Conservation (phyloP, 495 filamentous ascomycete genomes). For the Astrothelium subdiscretum region DNA sequence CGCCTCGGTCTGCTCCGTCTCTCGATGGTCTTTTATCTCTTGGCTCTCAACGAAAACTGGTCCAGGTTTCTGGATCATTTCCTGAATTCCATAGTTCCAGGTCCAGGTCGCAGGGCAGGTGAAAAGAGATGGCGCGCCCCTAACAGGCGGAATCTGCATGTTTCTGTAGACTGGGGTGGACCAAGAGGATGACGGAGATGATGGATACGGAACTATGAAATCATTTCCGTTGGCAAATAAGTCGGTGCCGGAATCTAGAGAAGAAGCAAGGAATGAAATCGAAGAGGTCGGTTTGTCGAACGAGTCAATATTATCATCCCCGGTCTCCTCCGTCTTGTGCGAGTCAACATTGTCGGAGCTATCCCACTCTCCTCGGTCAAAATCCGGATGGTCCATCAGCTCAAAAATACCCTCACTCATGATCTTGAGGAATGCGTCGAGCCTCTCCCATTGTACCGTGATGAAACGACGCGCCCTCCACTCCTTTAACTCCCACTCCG, state of each 20-base stretch:
- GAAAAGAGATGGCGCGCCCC: not conserved
- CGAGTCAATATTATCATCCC: not conserved
- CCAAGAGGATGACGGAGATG: not conserved
- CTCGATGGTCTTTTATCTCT: too few species aligned
- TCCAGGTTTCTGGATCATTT: too few species aligned
- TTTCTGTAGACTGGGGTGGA: not conserved
- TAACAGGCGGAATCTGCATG: not conserved
- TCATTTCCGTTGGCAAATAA: not conserved
- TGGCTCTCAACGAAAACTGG: too few species aligned
- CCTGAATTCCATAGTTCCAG: too few species aligned
- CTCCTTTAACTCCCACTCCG: not conserved
- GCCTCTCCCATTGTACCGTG: not conserved
- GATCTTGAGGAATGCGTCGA: not conserved
- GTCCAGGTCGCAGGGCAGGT: too few species aligned
- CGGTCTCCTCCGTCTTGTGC: not conserved
- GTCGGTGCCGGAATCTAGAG: not conserved
- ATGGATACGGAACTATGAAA: not conserved
- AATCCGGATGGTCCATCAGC: not conserved
- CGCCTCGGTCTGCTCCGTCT: too few species aligned
- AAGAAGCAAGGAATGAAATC: not conserved
- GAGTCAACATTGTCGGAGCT: not conserved
- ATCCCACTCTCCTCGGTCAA: not conserved
- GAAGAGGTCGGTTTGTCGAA: not conserved
- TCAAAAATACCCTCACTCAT: not conserved
- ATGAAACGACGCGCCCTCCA: not conserved